Evolutionary conservation across 768 basidiomycete genomes (phyloP).

Genomic region (Kwoniella heveanensis): DNA sequence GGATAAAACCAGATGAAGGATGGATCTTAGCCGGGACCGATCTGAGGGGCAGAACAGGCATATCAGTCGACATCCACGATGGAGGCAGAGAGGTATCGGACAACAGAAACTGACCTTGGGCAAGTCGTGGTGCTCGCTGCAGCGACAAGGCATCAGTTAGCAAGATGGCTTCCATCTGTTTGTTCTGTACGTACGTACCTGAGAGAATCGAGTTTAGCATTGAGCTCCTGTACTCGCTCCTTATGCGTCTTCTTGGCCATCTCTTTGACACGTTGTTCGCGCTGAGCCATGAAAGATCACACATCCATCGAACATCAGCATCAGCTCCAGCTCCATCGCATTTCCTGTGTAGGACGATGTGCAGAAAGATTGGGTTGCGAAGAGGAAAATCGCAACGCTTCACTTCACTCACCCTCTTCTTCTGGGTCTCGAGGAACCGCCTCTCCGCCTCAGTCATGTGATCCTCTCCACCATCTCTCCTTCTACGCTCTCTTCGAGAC

Average conservation of each 20-base stretch:
- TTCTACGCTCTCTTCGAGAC: constrained; percentile 4
- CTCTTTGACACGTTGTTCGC: constrained; percentile 49
- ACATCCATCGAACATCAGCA: too few species aligned
- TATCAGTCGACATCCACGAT: neutral
- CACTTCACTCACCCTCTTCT: constrained; percentile 47
- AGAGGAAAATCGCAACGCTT: too few species aligned
- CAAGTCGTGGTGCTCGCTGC: constrained; percentile 55
- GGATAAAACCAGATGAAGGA: neutral
- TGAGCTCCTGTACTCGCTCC: constrained; percentile 52
- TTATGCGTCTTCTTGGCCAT: constrained; percentile 51
- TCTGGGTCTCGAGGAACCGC: constrained; percentile 51
- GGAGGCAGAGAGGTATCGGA: neutral
- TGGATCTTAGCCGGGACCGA: constrained; percentile 45
- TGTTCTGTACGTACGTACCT: too few species aligned
- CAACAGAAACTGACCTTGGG: constrained; percentile 46
- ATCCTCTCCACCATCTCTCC: constrained; percentile 13
- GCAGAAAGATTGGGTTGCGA: too few species aligned
- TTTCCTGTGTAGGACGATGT: too few species aligned
- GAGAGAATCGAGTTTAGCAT: constrained; percentile 49
- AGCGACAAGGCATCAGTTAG: neutral
- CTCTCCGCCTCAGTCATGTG: constrained; percentile 55
- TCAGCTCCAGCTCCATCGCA: too few species aligned
- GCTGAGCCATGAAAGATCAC: constrained; percentile 21
- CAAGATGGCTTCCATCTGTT: too few species aligned
- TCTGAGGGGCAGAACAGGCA: constrained; percentile 21